These are phyloP conservation scores for Lecanicillium sp. DNA, from an alignment of 2,329 filamentous ascomycete species.

Conservation along the genomic window DNA sequence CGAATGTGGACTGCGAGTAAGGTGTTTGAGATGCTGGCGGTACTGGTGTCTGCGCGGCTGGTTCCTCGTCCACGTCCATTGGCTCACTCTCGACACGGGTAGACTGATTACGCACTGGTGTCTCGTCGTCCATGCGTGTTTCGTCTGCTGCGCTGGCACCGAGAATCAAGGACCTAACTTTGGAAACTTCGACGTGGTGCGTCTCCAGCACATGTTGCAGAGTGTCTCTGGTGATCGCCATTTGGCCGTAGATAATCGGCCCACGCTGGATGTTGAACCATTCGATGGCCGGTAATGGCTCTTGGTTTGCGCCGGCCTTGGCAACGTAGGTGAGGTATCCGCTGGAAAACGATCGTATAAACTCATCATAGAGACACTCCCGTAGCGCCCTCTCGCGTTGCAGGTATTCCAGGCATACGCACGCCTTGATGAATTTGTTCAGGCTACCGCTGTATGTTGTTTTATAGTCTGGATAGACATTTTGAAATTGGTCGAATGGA, in stretches of 20 bases:
- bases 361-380: conserved; percentile 44
- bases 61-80: too few species aligned
- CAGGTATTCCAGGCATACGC: conserved; percentile 34
- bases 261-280: conserved; percentile 30
- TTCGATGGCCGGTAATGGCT: conserved; percentile 28
- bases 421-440: conserved; percentile 35
- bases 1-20: too few species aligned
- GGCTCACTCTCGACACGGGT: too few species aligned
- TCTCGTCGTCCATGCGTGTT: too few species aligned
- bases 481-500: conserved; percentile 30
- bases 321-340: conserved; percentile 35
- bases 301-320: conserved; percentile 14
- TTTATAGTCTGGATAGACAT: conserved; percentile 36
- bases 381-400: conserved; percentile 24
- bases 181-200: conserved; percentile 24
- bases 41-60: too few species aligned
- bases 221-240: conserved; percentile 27
- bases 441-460: conserved; percentile 29
- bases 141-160: conserved; percentile 6
- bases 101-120: too few species aligned
- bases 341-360: conserved; percentile 35
- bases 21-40: too few species aligned
- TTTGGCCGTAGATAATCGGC: conserved; percentile 19
- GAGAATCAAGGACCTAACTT: too few species aligned
- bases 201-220: conserved; percentile 23